Conservation (phyloP, 139 green algal species). For the Asterochloris erici region DNA sequence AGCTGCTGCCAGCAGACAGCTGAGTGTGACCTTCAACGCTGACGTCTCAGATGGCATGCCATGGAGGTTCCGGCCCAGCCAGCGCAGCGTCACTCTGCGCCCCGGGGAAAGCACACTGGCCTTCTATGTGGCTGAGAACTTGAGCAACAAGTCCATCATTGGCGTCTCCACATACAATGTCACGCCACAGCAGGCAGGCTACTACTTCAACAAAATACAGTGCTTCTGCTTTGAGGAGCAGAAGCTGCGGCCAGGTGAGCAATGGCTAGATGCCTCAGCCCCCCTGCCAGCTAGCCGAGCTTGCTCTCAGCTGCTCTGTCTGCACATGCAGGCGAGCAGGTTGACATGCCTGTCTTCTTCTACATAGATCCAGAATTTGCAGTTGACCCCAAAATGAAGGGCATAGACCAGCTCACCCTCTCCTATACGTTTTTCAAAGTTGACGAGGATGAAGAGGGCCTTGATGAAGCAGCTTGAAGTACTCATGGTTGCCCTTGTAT, state of each 20-base stretch:
- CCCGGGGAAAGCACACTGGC: constrained; percentile 94
- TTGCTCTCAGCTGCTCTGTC: neutral
- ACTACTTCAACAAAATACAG: constrained; percentile 99
- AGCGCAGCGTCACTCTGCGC: constrained; percentile 54
- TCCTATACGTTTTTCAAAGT: constrained; percentile 96
- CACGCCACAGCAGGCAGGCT: constrained; percentile 73
- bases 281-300: too few species aligned
- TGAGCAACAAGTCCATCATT: constrained; percentile 61
- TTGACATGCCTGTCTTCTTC: constrained; percentile 99
- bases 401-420: constrained; percentile 85
- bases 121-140: constrained; percentile 95
- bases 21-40: constrained; percentile 87
- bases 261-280: neutral
- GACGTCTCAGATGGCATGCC: constrained; percentile 88
- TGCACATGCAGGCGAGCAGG: constrained; percentile 48
- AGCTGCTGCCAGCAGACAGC: constrained; percentile 51
- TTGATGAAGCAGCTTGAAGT: constrained; percentile 11
- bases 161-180: constrained; percentile 98
- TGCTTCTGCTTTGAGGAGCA: constrained; percentile 98
- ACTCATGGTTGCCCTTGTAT: too few species aligned
- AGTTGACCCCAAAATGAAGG: constrained; percentile 77
- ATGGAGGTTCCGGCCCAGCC: constrained; percentile 91
- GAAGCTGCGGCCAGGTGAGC: constrained; percentile 61
- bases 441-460: constrained; percentile 36
- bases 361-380: constrained; percentile 97